Base-by-base conservation (phyloP, 768 basidiomycete genomes). In the Podaxis sp. region DNA sequence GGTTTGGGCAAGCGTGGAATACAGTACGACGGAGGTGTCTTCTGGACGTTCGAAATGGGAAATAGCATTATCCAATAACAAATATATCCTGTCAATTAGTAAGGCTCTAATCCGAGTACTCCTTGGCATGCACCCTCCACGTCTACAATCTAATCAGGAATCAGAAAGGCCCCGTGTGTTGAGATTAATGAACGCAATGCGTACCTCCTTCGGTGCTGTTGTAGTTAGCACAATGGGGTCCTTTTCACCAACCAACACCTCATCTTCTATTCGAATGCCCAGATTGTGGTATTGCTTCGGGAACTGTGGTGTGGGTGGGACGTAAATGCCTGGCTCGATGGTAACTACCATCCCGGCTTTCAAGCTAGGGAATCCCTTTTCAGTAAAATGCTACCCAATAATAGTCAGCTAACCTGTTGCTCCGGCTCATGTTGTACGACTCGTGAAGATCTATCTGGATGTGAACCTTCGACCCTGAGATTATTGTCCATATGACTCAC, bases 191-290 rank as follows among this genome's bases (percentile, higher is more conserved):
- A 59, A 60, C 3, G 25, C 7, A 59, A 9, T 9, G 19, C 72
- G 53, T 11, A 89, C 90, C 84, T 95, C 94, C 71, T 94, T 94
- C 0, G 94, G 94, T 19, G 91, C 92, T 27, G 84, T 74, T 36
- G 86, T 84, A 29, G 86, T 87, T 3, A 95, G 74, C 1, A 95
- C 80, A 2, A 81, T 73, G 0, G 87, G 83, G 60, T 90, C 75
- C 38, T 86, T 73, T 64, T 84, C 77, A 5, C 86, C 84, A 2
- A 93, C 80, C 7, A 93, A 75, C 1, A 95, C 85, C 66, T 93
- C 91, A 65, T 94, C 92, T 86, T 96, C 96, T 68, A 99, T 94
- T 51, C 96, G 86, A 63, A 98, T 88, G 6, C 93, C 94, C 29
- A 97, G 83, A 65, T 94, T 90, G 67, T 96, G 95, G 74, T 94